Evolutionary conservation across 192 early-diverging fungal genomes (phyloP), one percentile per base, ranked within the genome.

Genomic region (Polychytrium aggregatum): DNA sequence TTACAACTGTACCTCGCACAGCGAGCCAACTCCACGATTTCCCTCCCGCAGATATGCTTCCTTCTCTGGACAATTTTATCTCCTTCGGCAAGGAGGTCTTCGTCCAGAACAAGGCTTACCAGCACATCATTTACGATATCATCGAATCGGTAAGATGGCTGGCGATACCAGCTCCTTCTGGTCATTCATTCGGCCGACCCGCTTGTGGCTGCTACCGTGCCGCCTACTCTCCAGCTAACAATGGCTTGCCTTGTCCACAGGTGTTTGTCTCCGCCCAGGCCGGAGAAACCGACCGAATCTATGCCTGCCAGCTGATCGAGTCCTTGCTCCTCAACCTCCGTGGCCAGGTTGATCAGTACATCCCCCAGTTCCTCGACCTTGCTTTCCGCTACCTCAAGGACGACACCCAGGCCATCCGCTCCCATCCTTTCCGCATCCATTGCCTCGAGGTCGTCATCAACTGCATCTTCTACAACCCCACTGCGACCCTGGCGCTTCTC

Each of bases 51-150:
- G 89, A 90, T 55, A 90, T 98, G 76, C 53, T 86, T 26, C 84
- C 84, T n/a, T 82, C 82, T 21, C 72, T 98, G 41, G 88, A 92
- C 59, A 92, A 94, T 71, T 95, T 82, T 51, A 80, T 94, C 35
- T 74, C 82, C 7, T 89, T 82, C 50, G 95, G 95, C 57, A 85
- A 71, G 46, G 82, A 86, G 14, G 71, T 78, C 8, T 84, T 92
- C 53, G 70, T 73, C 0, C 31, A 70, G 17, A 87, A 76, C 63
- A 62, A 64, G 38, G 77, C 80, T 42, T 68, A 84, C 40, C 84
- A 85, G 52, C 53, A 74, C 33, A 81, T 78, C 50, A 73, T 90
- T 43, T 81, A 83, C 51, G 85, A 93, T 56, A 86, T 97, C 41
- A 78, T 91, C 31, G 73, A 87, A 60, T 87, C 84, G n/a, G n/a